These are phyloP conservation scores for Bothriochloa decipiens DNA, from an alignment of 176 grass and related monocot genomes.

Conservation along the genomic window DNA sequence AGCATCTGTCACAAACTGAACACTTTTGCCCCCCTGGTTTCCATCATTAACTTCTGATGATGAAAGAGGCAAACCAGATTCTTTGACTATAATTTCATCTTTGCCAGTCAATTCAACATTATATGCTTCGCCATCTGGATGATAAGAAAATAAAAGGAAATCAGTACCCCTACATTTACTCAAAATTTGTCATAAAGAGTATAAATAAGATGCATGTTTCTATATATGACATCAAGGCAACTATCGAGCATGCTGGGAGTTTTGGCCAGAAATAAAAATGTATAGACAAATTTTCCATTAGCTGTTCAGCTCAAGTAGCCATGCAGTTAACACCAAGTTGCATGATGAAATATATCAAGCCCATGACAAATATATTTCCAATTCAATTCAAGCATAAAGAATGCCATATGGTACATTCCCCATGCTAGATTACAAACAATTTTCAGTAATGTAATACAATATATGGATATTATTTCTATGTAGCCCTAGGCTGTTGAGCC, in stretches of 20 bases:
- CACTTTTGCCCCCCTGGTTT: slow-evolving; percentile 26
- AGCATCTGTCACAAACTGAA: slow-evolving; percentile 38
- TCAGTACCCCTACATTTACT: neutral
- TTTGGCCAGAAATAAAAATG: neutral
- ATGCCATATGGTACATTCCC: neutral
- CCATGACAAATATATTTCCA: slow-evolving; percentile 14
- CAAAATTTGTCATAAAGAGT: neutral
- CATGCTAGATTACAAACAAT: slow-evolving; percentile 18
- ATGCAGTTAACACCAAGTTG: slow-evolving; percentile 6
- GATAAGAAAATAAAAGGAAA: slow-evolving; percentile 7
- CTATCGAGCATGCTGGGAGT: neutral
- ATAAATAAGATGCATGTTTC: slow-evolving; percentile 27
- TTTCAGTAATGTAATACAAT: neutral
- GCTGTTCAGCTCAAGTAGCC: slow-evolving; percentile 4
- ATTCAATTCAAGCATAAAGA: slow-evolving; percentile 36
- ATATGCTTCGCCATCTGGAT: slow-evolving; percentile 39
- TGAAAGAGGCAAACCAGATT: slow-evolving; percentile 30
- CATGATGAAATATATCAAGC: neutral
- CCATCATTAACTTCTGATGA: slow-evolving; percentile 33
- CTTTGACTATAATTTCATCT: slow-evolving; percentile 34
- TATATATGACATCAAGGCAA: slow-evolving; percentile 2
- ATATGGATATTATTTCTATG: slow-evolving; percentile 14
- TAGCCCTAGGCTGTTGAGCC: slow-evolving; percentile 25
- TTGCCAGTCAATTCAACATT: slow-evolving; percentile 24
- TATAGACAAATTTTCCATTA: neutral